Base-by-base conservation (phyloP, 768 basidiomycete genomes). In the Boletus reticuloceps region DNA sequence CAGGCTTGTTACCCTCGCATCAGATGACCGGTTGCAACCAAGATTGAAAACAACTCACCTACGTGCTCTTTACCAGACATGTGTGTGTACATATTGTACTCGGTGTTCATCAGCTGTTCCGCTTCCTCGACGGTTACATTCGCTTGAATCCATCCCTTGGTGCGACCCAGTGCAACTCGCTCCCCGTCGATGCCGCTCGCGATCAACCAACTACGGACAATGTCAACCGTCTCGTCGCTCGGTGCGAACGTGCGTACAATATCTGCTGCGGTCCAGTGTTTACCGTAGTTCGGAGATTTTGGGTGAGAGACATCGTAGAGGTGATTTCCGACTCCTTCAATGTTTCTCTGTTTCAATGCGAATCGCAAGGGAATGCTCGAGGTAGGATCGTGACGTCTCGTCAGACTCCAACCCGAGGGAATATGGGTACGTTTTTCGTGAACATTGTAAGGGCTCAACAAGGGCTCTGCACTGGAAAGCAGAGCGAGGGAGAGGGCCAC, bases 351-450 rank as follows among this genome's bases (percentile, higher is more conserved):
- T 27, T 57, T 63, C 52, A 75, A 59, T 16, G 72, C 66, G 45
- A 73, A 63, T 14, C 62, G 63, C 8, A 74, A 25, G 5, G 66
- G 69, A n/a, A 74, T 55, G 8, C 42, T 50, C n/a, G 66, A 58
- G 20, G 70, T 61, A 9, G 75, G 57, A 6, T 71, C 69, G 42
- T 76, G 72, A 40, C 73, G 67, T 32, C 73, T 71, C 16, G 71
- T 58, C 16, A 69, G 62, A 6, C 62, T 58, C 79, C 80, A 82
- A 6, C 64, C 65, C 0, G 47, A 3, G 5, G 78, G 77, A 3
- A 66, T 59, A 11, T 42, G 58, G 12, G 64, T 65, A 50, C 77
- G 77, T 42, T 66, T 74, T 62, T 79, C 79, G 54, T 79, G 78
- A 31, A 77, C 47, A 51, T 65, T 66, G 58, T 70, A 64, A 27